These are phyloP conservation scores for Teunomyces stri DNA, from an alignment of 805 yeast species.

Conservation along the genomic window DNA sequence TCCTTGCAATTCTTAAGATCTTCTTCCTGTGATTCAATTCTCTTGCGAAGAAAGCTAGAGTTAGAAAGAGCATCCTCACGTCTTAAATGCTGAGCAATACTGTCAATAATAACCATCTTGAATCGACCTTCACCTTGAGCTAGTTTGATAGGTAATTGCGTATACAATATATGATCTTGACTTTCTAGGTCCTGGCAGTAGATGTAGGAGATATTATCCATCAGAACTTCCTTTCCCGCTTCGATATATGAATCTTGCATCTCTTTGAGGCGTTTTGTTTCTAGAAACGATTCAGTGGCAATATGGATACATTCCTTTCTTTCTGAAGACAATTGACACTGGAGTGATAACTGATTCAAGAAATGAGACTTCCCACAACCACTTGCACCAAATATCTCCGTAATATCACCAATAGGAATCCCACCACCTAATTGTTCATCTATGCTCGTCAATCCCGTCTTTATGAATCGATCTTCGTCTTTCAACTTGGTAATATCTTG, in stretches of 20 bases:
- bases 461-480: constrained; percentile 4
- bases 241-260: constrained; percentile 16
- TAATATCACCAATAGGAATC: constrained; percentile 26
- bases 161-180: constrained; percentile 68
- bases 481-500: neutral
- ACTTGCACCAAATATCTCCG: constrained; percentile 82
- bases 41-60: constrained; percentile 32
- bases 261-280: constrained; percentile 55
- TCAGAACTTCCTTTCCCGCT: constrained; percentile 13
- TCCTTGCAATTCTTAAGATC: constrained; percentile 10
- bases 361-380: constrained; percentile 87
- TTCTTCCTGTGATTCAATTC: constrained; percentile 22
- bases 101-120: constrained; percentile 64
- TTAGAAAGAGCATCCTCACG: constrained; percentile 46
- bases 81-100: constrained; percentile 78
- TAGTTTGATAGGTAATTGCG: constrained; percentile 61
- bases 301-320: constrained; percentile 48
- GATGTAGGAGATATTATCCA: constrained; percentile 47
- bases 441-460: constrained; percentile 25
- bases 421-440: constrained; percentile 32
- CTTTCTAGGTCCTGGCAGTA: constrained; percentile 66
- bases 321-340: constrained; percentile 42
- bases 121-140: neutral
- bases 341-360: constrained; percentile 59
- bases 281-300: constrained; percentile 71